Evolutionary conservation across 2,329 filamentous ascomycete genomes (phyloP).

Genomic region (Hymenoscyphus salicellus): DNA sequence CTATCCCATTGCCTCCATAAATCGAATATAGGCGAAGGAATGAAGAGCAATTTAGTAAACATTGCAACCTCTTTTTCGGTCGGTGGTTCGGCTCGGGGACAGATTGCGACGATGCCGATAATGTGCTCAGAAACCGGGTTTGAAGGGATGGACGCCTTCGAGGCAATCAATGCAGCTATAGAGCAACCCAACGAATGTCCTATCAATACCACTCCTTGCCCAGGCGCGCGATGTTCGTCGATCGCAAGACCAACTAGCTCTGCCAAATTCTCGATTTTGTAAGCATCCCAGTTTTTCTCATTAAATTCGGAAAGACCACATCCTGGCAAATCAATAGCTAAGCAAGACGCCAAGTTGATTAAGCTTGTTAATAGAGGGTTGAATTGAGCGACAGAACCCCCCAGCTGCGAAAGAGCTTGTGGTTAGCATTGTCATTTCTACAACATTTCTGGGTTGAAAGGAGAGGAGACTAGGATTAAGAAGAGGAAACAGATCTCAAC

Average conservation of each 20-base stretch:
- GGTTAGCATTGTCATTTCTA: too few relatives aligned
- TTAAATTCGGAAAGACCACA: conserved; percentile 78
- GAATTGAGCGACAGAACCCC: conserved; percentile 90
- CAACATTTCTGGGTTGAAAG: too few relatives aligned
- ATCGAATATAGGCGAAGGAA: conserved; percentile 73
- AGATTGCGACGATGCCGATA: conserved; percentile 76
- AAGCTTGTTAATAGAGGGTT: conserved; percentile 76
- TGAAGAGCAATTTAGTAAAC: conserved; percentile 58
- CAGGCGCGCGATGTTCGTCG: conserved; percentile 65
- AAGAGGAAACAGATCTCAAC: too few relatives aligned
- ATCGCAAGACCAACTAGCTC: conserved; percentile 75
- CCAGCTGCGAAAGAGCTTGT: conserved; percentile 46
- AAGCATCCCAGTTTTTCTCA: conserved; percentile 71
- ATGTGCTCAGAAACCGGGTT: conserved; percentile 60
- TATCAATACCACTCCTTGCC: conserved; percentile 74
- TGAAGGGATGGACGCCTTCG: conserved; percentile 48
- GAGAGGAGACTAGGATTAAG: too few relatives aligned
- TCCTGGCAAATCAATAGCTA: conserved; percentile 86
- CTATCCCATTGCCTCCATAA: conserved; percentile 75
- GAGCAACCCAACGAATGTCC: conserved; percentile 90
- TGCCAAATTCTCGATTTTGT: conserved; percentile 70
- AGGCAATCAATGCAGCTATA: conserved; percentile 67
- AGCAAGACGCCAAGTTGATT: conserved; percentile 76
- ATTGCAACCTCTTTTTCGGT: conserved; percentile 49
- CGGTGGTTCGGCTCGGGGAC: conserved; percentile 67